phyloP scores from a whole-genome alignment of 805 yeast species.

The Allodekkera sacchari region DNA sequence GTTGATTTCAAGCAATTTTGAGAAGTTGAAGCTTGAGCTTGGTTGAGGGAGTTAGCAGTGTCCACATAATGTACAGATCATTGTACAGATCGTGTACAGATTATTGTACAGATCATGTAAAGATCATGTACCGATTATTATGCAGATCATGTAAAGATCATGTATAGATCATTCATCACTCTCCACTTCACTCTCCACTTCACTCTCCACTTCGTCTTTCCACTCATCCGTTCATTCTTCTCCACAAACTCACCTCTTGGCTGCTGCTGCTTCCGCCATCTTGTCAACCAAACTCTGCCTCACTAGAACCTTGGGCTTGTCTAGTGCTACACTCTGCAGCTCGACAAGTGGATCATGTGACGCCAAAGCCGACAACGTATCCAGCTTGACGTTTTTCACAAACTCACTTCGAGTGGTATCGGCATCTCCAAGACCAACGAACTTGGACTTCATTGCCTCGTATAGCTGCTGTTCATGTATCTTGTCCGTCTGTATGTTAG shows the following conservation, averaged over 20 bases:
- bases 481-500: constrained; percentile 47
- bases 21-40: too few species aligned
- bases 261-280: constrained; percentile 26
- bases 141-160: too few species aligned
- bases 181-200: too few species aligned
- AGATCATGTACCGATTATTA: too few species aligned
- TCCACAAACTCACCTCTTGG: constrained; percentile 1
- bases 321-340: constrained; percentile 45
- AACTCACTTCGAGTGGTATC: constrained; percentile 67
- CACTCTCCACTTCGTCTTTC: neutral
- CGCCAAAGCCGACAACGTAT: constrained; percentile 53
- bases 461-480: constrained; percentile 50
- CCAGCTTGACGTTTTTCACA: constrained; percentile 56
- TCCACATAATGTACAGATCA: too few species aligned
- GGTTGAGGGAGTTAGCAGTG: too few species aligned
- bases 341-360: constrained; percentile 49
- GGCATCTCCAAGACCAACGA: constrained; percentile 70
- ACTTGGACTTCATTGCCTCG: constrained; percentile 48
- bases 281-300: constrained; percentile 29
- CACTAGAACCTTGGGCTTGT: constrained; percentile 31
- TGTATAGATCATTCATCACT: too few species aligned
- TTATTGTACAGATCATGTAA: too few species aligned
- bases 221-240: too few species aligned
- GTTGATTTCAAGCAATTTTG: too few species aligned
- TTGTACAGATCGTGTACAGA: too few species aligned